These are phyloP conservation scores for Yamadazyma ubonensis DNA, from an alignment of 805 yeast genomes.

Conservation along the genomic window DNA sequence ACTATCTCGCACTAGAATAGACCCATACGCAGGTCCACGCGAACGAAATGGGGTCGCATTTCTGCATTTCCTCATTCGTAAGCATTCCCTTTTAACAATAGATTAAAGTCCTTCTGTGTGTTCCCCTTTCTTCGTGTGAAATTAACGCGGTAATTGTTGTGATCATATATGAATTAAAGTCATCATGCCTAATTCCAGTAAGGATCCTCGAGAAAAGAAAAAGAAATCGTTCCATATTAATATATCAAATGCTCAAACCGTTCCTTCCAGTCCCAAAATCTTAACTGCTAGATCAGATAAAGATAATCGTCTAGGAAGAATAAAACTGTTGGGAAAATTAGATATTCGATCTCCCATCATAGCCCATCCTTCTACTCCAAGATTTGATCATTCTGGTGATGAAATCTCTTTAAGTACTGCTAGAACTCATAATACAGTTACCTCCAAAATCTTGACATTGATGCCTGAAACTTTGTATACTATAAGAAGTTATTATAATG, in stretches of 20 bases:
- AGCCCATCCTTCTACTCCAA: constrained; percentile 8
- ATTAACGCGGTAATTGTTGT: neutral
- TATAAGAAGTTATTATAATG: constrained; percentile 48
- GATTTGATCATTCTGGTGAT: constrained; percentile 10
- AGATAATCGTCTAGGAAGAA: constrained; percentile 10
- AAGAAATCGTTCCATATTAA: neutral
- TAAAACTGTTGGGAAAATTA: constrained; percentile 20
- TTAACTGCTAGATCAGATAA: neutral
- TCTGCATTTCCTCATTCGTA: neutral
- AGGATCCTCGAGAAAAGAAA: neutral
- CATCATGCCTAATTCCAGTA: neutral
- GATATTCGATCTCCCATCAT: constrained; percentile 22
- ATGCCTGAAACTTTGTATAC: constrained; percentile 20
- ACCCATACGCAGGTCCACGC: too few relatives aligned
- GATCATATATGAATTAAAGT: neutral
- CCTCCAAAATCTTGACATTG: constrained; percentile 16
- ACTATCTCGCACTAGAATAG: too few relatives aligned
- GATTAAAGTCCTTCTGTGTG: neutral
- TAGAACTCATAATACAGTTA: constrained; percentile 15
- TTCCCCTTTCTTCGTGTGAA: neutral
- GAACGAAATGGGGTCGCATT: too few relatives aligned
- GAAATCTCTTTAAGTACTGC: constrained; percentile 14
- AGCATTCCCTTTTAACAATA: neutral
- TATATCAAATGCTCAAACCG: neutral
- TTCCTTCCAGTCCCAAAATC: neutral